phyloP scores from a whole-genome alignment of 768 basidiomycete genomes.

The Podaxis sp. region DNA sequence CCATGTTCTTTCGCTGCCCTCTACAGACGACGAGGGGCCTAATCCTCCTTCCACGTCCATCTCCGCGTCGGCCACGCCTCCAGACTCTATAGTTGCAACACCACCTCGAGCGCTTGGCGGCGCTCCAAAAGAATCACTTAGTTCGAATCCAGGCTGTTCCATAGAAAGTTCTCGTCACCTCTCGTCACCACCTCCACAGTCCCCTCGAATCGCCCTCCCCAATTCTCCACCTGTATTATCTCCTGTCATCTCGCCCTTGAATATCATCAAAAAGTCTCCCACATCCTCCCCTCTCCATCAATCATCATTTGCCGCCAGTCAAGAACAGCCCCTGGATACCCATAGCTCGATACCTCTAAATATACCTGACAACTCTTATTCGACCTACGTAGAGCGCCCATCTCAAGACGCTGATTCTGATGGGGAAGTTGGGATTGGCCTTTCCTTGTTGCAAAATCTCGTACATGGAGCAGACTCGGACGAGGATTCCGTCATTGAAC shows the following conservation, averaged over 20 bases:
- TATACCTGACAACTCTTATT: slow-evolving; percentile 27
- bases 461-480: slow-evolving; percentile 35
- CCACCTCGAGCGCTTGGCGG: background rate
- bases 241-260: slow-evolving; percentile 21
- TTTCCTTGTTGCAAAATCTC: slow-evolving; percentile 60
- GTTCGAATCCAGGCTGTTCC: background rate
- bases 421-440: slow-evolving; percentile 67
- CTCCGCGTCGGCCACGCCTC: slow-evolving; percentile 14
- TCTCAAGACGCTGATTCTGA: slow-evolving; percentile 44
- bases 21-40: slow-evolving; percentile 1
- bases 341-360: slow-evolving; percentile 9
- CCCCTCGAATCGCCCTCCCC: slow-evolving; percentile 4
- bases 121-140: background rate
- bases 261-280: slow-evolving; percentile 28
- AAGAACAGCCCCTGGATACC: slow-evolving; percentile 3
- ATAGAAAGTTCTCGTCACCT: background rate
- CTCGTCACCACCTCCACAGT: slow-evolving; percentile 1
- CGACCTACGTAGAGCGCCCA: slow-evolving; percentile 21
- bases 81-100: background rate
- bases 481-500: slow-evolving; percentile 25
- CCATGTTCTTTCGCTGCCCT: background rate
- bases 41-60: slow-evolving; percentile 6
- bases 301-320: slow-evolving; percentile 13
- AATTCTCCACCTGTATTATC: slow-evolving; percentile 3
- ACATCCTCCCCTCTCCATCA: slow-evolving; percentile 11